These are phyloP conservation scores for Phoma herbarum DNA, from an alignment of 2,329 filamentous ascomycete species.

Conservation along the genomic window DNA sequence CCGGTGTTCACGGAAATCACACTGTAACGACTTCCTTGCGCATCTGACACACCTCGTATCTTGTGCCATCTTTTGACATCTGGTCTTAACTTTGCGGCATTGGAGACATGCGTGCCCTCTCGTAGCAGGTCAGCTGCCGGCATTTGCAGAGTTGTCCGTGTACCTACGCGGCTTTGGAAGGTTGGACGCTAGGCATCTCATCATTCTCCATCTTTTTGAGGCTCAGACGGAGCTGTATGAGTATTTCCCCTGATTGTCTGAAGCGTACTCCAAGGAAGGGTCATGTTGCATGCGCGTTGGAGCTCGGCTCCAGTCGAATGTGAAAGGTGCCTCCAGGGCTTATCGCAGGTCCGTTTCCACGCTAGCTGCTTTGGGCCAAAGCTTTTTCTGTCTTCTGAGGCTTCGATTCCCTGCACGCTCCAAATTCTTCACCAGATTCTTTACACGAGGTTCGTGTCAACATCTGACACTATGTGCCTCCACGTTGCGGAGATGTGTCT, in stretches of 20 bases:
- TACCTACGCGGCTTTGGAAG: not conserved
- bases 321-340: not conserved
- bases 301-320: not conserved
- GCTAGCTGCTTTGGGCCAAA: not conserved
- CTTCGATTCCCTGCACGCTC: not conserved
- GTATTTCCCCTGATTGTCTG: not conserved
- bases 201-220: not conserved
- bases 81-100: slow-evolving; percentile 16
- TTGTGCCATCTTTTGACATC: not conserved
- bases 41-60: slow-evolving; percentile 5
- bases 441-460: not conserved
- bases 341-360: not conserved
- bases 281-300: not conserved
- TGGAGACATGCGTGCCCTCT: slow-evolving; percentile 10
- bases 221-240: not conserved
- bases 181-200: not conserved
- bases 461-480: not conserved
- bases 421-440: not conserved
- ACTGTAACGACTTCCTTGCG: slow-evolving; percentile 5
- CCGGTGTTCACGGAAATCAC: slow-evolving; percentile 8
- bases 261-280: not conserved
- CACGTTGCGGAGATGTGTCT: not conserved
- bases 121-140: not conserved
- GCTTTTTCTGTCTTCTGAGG: not conserved
- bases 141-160: not conserved